Conservation (phyloP, 148 eudicot species). For the Rhododendron williamsianum region DNA sequence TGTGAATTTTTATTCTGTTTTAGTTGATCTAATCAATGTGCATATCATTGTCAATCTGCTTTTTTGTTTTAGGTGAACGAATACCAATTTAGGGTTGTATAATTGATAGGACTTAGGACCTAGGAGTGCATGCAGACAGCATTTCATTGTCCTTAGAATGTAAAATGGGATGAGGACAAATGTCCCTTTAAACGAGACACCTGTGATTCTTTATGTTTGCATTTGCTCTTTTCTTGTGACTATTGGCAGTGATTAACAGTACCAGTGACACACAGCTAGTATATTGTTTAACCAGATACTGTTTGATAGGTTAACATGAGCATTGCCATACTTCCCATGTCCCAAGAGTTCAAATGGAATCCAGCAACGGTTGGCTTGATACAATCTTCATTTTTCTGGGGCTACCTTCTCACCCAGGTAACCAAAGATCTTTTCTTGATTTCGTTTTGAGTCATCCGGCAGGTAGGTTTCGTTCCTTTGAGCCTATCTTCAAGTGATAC, state of each 20-base stretch:
- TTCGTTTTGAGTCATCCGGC: neutral
- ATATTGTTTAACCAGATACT: slow-evolving; percentile 6
- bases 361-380: slow-evolving; percentile 85
- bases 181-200: neutral
- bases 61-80: neutral
- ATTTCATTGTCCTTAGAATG: neutral
- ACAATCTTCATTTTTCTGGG: slow-evolving; percentile 98
- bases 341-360: slow-evolving; percentile 76
- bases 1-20: neutral
- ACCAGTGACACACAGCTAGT: neutral
- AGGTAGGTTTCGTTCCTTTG: neutral
- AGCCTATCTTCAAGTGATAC: neutral
- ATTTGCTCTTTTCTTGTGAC: neutral
- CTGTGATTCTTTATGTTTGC: neutral
- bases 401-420: slow-evolving; percentile 98
- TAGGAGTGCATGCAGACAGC: neutral
- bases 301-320: slow-evolving; percentile 91
- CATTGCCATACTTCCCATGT: slow-evolving; percentile 97
- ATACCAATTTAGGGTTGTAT: neutral
- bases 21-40: neutral
- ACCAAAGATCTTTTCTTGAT: neutral
- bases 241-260: neutral
- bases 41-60: neutral
- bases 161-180: neutral
- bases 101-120: neutral